A percentile compares a stretch with the other conserved stretches of the same genome.
Conservation (phyloP, 2,329 filamentous ascomycete species). For the Rhexocercosporidium sp. region DNA sequence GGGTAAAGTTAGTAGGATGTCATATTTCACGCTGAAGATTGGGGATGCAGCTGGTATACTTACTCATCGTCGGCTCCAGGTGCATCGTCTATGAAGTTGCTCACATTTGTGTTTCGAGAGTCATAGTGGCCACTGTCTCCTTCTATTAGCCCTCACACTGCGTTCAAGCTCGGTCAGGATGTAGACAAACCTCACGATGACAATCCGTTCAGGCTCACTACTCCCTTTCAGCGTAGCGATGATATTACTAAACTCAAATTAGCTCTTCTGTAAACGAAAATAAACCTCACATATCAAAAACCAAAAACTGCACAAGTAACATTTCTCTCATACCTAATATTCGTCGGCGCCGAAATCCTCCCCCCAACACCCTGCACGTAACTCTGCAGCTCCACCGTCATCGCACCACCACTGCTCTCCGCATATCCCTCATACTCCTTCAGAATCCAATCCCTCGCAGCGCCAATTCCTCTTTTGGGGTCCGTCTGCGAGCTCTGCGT, state of each 20-base stretch:
- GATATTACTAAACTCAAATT: conserved; percentile 49
- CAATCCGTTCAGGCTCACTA: conserved; percentile 50
- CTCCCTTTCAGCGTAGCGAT: conserved; percentile 56
- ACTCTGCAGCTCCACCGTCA: conserved; percentile 55
- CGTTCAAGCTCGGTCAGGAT: not conserved
- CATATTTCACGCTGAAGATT: not conserved
- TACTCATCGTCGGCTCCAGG: conserved; percentile 62
- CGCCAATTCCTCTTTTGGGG: conserved; percentile 57
- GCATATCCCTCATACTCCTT: conserved; percentile 55
- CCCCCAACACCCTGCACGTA: conserved; percentile 55
- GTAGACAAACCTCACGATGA: conserved; percentile 19
- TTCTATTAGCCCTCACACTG: not conserved
- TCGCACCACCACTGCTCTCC: conserved; percentile 52
- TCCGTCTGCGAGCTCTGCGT: conserved; percentile 59
- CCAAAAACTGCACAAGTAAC: too few species aligned
- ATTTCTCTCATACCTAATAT: conserved; percentile 42
- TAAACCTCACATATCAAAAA: not conserved
- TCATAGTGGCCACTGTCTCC: conserved; percentile 60
- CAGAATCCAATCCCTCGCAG: conserved; percentile 61
- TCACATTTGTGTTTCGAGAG: conserved; percentile 53
- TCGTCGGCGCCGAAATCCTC: conserved; percentile 55
- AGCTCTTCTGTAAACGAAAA: not conserved
- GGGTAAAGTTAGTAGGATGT: not conserved
- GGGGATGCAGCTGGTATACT: not conserved
- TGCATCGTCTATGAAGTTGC: conserved; percentile 57